Evolutionary conservation across 129 eudicot genomes (phyloP), one percentile per base, ranked within the genome.

Genomic region (Apium graveolens): DNA sequence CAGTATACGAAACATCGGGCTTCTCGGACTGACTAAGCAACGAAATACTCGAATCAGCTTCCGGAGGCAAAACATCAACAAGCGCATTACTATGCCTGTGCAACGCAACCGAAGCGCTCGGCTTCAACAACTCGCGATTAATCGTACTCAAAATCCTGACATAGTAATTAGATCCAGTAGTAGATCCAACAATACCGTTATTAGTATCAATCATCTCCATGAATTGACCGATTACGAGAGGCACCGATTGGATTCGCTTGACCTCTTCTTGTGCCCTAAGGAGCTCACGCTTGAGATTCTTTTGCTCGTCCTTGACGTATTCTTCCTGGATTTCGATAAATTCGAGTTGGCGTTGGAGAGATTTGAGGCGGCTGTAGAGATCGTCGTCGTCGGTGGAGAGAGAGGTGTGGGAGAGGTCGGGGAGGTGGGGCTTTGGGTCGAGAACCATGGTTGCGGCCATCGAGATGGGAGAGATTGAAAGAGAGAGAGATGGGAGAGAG

Each of bases 181-280:
- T 92, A 7, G 96, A 92, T 31, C 96, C 97, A 0, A 92, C 97
- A 21, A 92, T 92, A 5, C 91, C 98, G 73, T 93, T 87, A 75
- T 93, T 90, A 76, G 82, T 84, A 43, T 93, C 96, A 27, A 93
- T 86, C 98, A 93, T 93, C 90, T 90, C 98, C 96, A 93, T 89
- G 82, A 93, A 93, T 83, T 93, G 98, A 7, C 96, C 96, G 26
- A 93, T 93, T 3, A 90, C 98, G 16, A 93, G 92, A 3, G 98
- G 98, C 11, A 93, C 98, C n/a, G 96, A 89, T 10, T 93, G 98
- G 84, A 93, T 93, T 85, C 96, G 82, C 78, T 93, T 93, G 5
- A 93, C 94, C 86, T 93, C 98, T 43, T 93, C 98, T 32, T 90
- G 98, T 2, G 96, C 89, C 14, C 92, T 86, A 0, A 93, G 87